Evolutionary conservation across 2,329 filamentous ascomycete genomes (phyloP).

Genomic region (Mollisiaceae sp.): DNA sequence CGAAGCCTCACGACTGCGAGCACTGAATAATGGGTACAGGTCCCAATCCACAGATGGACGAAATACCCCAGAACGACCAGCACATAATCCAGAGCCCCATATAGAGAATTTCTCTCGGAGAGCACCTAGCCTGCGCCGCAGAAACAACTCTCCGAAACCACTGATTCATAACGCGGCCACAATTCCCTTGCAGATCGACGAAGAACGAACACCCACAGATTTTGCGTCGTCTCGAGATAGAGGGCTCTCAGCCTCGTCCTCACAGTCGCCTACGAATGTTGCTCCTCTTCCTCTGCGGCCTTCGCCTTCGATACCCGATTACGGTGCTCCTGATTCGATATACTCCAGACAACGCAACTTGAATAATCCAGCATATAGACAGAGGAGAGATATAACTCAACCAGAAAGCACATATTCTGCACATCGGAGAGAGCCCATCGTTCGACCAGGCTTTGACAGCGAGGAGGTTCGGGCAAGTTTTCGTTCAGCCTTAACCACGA

Average conservation of each 20-base stretch:
- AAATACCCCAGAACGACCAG: conserved; percentile 32
- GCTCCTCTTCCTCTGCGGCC: conserved; percentile 34
- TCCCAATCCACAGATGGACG: conserved; percentile 36
- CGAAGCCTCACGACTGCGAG: conserved; percentile 41
- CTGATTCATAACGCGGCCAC: conserved; percentile 30
- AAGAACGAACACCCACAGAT: conserved; percentile 30
- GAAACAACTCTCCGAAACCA: conserved; percentile 39
- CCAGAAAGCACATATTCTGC: conserved; percentile 38
- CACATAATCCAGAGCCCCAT: background rate
- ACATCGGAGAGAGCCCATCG: conserved; percentile 37
- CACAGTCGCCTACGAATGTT: conserved; percentile 33
- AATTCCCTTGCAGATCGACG: conserved; percentile 32
- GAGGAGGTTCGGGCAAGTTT: conserved; percentile 60
- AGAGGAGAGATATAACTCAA: conserved; percentile 29
- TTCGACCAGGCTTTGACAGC: conserved; percentile 35
- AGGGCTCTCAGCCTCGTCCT: conserved; percentile 40
- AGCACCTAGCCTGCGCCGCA: conserved; percentile 35
- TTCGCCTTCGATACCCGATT: conserved; percentile 43
- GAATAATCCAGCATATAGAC: conserved; percentile 34
- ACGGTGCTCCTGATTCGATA: conserved; percentile 38
- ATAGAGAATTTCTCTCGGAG: conserved; percentile 41
- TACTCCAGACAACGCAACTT: conserved; percentile 40
- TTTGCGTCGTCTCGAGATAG: conserved; percentile 34
- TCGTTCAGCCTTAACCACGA: conserved; percentile 63
- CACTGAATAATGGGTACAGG: conserved; percentile 41